phyloP scores from a whole-genome alignment of 2,329 filamentous ascomycete species.

The Chrysoporthe cubensis region DNA sequence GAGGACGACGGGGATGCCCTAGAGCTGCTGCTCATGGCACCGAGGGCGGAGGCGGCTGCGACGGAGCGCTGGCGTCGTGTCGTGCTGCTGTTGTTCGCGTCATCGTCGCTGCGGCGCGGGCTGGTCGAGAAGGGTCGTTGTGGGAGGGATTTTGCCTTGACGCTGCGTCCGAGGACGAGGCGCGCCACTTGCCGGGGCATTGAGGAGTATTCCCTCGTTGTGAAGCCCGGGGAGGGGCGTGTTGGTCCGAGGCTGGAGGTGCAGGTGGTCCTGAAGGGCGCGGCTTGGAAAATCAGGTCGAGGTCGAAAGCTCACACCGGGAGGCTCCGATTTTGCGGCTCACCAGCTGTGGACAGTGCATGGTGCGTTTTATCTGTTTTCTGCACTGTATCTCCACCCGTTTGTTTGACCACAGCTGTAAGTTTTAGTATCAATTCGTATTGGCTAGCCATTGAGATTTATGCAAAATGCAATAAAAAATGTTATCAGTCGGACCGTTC shows the following conservation, averaged over 20 bases:
- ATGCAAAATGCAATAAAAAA: no score
- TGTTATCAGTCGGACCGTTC: no score
- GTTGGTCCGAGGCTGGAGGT: background rate
- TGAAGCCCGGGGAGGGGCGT: background rate
- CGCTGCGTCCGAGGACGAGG: constrained; percentile 29
- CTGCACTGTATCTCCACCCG: constrained; percentile 1
- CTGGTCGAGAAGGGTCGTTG: constrained; percentile 25
- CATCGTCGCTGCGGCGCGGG: constrained; percentile 16
- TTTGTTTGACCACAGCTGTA: no score
- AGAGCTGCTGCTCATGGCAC: constrained; percentile 21
- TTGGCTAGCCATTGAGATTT: no score
- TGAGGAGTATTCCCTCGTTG: background rate
- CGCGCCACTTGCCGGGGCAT: constrained; percentile 29
- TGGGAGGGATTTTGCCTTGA: constrained; percentile 8
- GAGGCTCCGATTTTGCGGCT: background rate
- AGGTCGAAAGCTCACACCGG: background rate
- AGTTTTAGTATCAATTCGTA: no score
- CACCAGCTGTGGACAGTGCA: background rate
- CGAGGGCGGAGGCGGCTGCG: constrained; percentile 28
- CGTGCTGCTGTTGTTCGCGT: constrained; percentile 14
- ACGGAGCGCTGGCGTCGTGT: constrained; percentile 23
- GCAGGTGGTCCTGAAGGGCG: background rate
- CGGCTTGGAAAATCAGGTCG: background rate
- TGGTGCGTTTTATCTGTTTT: background rate
- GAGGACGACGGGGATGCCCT: background rate